Evolutionary conservation across 1,139 yeast species (phyloP).

Genomic region (Suhomyces terraborum): DNA sequence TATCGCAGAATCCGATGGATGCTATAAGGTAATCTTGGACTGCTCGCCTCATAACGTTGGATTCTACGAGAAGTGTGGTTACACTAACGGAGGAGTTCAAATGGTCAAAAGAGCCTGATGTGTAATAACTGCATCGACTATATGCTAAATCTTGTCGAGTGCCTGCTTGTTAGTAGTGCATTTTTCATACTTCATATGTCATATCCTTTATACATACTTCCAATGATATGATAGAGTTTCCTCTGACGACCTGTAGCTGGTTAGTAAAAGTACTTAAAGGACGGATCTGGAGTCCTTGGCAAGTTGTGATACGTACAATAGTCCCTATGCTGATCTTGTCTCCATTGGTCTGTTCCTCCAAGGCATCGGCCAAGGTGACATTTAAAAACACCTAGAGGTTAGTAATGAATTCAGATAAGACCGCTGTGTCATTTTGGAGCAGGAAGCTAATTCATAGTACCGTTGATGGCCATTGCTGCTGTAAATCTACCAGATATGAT

Average conservation of each 20-base stretch:
- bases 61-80: slow-evolving; percentile 89
- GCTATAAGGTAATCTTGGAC: slow-evolving; percentile 88
- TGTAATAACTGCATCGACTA: slow-evolving; percentile 20
- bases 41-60: slow-evolving; percentile 80
- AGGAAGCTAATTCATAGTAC: too few relatives aligned
- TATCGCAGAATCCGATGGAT: slow-evolving; percentile 61
- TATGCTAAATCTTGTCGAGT: slow-evolving; percentile 23
- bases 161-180: slow-evolving; percentile 20
- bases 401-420: too few relatives aligned
- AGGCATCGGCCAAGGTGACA: slow-evolving; percentile 71
- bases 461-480: too few relatives aligned
- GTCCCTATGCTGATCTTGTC: slow-evolving; percentile 59
- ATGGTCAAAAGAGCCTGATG: slow-evolving; percentile 50
- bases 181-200: neutral
- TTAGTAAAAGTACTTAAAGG: slow-evolving; percentile 33
- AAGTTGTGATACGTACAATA: slow-evolving; percentile 35
- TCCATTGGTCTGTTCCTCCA: slow-evolving; percentile 57
- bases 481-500: too few relatives aligned
- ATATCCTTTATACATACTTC: slow-evolving; percentile 43
- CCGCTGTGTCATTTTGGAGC: too few relatives aligned
- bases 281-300: neutral
- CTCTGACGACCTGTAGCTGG: slow-evolving; percentile 53
- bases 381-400: slow-evolving; percentile 58
- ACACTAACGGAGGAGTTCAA: slow-evolving; percentile 65
- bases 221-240: slow-evolving; percentile 61